Percentiles rank a stretch among this genome's conserved stretches.
These are phyloP conservation scores for Bipolaris cookei DNA, from an alignment of 2,329 filamentous ascomycete genomes.

Conservation along the genomic window DNA sequence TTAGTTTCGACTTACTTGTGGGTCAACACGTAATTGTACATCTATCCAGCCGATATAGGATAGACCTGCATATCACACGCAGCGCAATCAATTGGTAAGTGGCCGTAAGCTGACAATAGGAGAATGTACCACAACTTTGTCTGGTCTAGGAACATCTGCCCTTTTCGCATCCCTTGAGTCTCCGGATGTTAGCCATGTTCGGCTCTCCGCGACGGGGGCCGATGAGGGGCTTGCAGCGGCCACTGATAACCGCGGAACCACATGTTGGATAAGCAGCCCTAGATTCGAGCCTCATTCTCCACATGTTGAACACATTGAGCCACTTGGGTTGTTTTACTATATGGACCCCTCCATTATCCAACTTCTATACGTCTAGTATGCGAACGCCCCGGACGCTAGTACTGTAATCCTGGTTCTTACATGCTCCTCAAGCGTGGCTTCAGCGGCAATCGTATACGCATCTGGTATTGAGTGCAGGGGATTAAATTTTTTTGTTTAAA, in stretches of 20 bases:
- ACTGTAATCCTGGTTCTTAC: neutral
- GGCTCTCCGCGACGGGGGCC: conserved; percentile 17
- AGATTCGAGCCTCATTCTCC: neutral
- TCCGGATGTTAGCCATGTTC: neutral
- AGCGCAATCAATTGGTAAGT: neutral
- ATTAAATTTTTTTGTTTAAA: neutral
- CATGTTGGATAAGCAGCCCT: neutral
- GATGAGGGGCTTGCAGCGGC: neutral
- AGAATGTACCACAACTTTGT: neutral
- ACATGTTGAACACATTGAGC: neutral
- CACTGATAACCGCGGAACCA: neutral
- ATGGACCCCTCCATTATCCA: too few relatives aligned
- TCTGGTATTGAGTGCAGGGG: neutral
- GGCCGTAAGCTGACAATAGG: neutral
- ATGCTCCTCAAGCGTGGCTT: neutral
- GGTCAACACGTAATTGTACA: neutral
- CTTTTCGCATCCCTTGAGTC: conserved; percentile 39
- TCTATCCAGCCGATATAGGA: neutral
- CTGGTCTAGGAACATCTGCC: neutral
- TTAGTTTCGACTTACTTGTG: neutral
- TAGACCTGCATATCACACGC: neutral
- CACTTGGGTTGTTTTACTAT: too few relatives aligned
- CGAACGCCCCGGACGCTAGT: neutral
- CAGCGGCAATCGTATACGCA: neutral
- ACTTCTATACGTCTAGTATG: neutral